Evolutionary conservation across 2,329 filamentous ascomycete genomes (phyloP), one percentile per base, ranked within the genome.

Genomic region (Acarospora socialis): DNA sequence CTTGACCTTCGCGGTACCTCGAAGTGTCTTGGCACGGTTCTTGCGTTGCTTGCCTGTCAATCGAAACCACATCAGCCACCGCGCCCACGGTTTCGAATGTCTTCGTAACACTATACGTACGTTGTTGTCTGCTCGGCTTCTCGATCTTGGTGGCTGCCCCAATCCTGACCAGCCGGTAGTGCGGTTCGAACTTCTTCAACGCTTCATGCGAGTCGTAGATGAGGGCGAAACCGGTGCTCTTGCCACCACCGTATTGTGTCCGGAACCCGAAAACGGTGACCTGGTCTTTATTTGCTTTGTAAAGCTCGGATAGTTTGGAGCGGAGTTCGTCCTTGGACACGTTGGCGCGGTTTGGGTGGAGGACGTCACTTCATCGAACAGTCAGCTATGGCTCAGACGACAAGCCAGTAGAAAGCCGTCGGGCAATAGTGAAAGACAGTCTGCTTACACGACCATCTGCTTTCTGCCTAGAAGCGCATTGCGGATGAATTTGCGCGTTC

Each of bases 401-500:
- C 23, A 5, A 23, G n/a, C 4, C 10, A 9, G 20, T 10, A 8
- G 21, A 22, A 12, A 12, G 21, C 21, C 8, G 8, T 22, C 10
- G 14, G 16, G 8, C 3, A 4, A 7, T 7, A 8, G n/a, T 7
- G 8, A 31, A 12, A 13, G 19, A 21, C 14, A 31, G 28, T 15
- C 7, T 30, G 78, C 81, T 76, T 83, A 94, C 87, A 94, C 81
- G 68, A 94, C 87, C 83, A 95, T 93, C 79, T 95, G 87, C 77
- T 92, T 93, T 65, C 87, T 81, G 63, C 80, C 83, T 61, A 98
- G 79, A 60, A 98, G 83, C 65, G 90, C 82, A 78, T 98, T 98
- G 73, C 86, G 83, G 70, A 95, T 92, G 81, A 98, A 98, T 75
- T 95, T 95, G 81, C 90, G 87, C 68, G 90, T 98, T 72, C 90